These are phyloP conservation scores for Asterophora parasitica DNA, from an alignment of 768 basidiomycete species.

Conservation along the genomic window DNA sequence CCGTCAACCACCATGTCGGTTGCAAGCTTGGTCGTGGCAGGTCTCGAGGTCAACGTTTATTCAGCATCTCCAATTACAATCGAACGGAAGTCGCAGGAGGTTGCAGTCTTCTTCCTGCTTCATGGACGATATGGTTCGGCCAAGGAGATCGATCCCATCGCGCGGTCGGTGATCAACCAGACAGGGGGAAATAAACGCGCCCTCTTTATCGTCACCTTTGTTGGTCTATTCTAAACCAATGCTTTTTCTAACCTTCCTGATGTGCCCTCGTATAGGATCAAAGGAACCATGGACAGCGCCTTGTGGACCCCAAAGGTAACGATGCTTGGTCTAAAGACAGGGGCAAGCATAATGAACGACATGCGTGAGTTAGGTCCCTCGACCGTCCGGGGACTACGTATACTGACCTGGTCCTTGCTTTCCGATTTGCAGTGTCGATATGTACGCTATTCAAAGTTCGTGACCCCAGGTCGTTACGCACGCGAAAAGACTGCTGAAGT, in stretches of 20 bases:
- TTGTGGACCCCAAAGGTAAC: constrained; percentile 30
- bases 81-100: constrained; percentile 8
- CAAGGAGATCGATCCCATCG: constrained; percentile 23
- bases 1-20: too few relatives aligned
- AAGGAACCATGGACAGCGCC: constrained; percentile 39
- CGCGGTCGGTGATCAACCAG: constrained; percentile 21
- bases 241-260: background rate
- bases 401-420: too few relatives aligned
- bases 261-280: constrained; percentile 32
- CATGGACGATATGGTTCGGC: constrained; percentile 36
- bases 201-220: constrained; percentile 36
- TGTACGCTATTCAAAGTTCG: constrained; percentile 44
- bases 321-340: constrained; percentile 29
- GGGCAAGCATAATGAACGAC: constrained; percentile 28
- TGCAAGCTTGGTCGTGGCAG: too few relatives aligned
- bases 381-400: too few relatives aligned
- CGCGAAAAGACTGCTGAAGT: background rate
- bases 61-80: too few relatives aligned
- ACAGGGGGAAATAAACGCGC: constrained; percentile 13
- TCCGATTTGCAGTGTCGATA: constrained; percentile 44
- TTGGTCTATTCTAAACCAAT: constrained; percentile 13
- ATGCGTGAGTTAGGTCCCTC: constrained; percentile 41
- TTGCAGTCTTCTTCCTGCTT: constrained; percentile 37
- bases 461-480: background rate
- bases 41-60: too few relatives aligned